Evolutionary conservation across 1,284 basidiomycete genomes (phyloP).

Genomic region (Chalciporus sp.): DNA sequence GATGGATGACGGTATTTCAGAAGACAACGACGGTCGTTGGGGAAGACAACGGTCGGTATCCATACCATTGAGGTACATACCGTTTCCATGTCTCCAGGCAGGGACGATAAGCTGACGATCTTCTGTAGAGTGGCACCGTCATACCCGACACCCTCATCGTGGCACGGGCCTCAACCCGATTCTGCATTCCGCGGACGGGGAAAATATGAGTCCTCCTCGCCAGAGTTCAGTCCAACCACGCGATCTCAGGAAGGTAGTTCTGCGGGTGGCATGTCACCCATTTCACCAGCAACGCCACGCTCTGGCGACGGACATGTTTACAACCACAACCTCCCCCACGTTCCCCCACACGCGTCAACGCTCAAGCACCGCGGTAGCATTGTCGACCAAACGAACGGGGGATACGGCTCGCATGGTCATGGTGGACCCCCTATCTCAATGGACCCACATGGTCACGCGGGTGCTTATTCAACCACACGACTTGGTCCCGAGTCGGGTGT

Average conservation of each 20-base stretch:
- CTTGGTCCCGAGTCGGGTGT: background rate
- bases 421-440: too few relatives aligned
- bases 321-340: background rate
- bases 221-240: constrained; percentile 25
- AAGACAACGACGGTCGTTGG: constrained; percentile 25
- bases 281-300: constrained; percentile 49
- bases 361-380: constrained; percentile 18
- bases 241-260: constrained; percentile 39
- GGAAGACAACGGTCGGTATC: constrained; percentile 40
- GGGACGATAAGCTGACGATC: constrained; percentile 9
- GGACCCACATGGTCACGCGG: background rate
- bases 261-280: constrained; percentile 48
- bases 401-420: background rate
- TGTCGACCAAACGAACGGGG: constrained; percentile 10
- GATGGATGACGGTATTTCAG: constrained; percentile 45
- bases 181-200: constrained; percentile 12
- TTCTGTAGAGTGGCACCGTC: constrained; percentile 16
- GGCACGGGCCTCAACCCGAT: constrained; percentile 21
- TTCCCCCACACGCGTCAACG: background rate
- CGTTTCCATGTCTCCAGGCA: background rate
- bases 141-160: constrained; percentile 30
- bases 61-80: constrained; percentile 25
- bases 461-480: background rate
- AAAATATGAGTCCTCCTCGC: constrained; percentile 22
- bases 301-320: constrained; percentile 32